Base-by-base conservation (phyloP, 441 rosid genomes). In the Aquilaria agallochum region DNA sequence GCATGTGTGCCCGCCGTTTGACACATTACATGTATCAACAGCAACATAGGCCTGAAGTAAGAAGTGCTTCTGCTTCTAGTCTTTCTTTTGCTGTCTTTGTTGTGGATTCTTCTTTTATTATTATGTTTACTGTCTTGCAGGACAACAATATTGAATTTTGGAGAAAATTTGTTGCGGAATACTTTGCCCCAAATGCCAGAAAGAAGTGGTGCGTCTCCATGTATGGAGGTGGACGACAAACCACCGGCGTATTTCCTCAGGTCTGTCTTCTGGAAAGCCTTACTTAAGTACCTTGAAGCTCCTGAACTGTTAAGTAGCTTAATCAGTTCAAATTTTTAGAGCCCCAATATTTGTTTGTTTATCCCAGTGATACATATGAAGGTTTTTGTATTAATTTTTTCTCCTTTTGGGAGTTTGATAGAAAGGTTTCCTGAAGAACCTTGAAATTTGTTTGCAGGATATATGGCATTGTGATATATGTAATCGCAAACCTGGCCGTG, bases 401-500 rank as follows among this genome's bases (percentile, higher is more conserved):
- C 1, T 20, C 27, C 27, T 20, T 20, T 20, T 20, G 27, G 27
- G 27, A 20, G 27, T 20, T 20, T 20, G 27, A 20, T 20, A 20
- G 15, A 15, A 20, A 20, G 27, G 27, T 20, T 20, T 20, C 27
- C 27, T 20, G 27, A 20, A 20, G 27, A 54, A 51, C 52, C 13
- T 36, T 63, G 49, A 56, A 55, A 67, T 72, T 64, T 53, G 27
- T 20, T 72, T 81, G 77, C 90, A 95, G 99, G 99, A 95, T 68
- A 90, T 83, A 72, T 95, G 98, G 99, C 98, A 95, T 74, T 95
- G 99, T 79, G 99, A 90, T 74, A 95, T 95, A 73, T 95, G 99
- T 75, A 90, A 87, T 63, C 90, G 96, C 58, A 92, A 88, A 83
- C 98, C 99, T 42, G 98, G 99, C 58, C 96, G 99, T 71, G 99